These are phyloP conservation scores for Thermoascus crustaceus DNA, from an alignment of 2,329 filamentous ascomycete genomes.

Conservation along the genomic window DNA sequence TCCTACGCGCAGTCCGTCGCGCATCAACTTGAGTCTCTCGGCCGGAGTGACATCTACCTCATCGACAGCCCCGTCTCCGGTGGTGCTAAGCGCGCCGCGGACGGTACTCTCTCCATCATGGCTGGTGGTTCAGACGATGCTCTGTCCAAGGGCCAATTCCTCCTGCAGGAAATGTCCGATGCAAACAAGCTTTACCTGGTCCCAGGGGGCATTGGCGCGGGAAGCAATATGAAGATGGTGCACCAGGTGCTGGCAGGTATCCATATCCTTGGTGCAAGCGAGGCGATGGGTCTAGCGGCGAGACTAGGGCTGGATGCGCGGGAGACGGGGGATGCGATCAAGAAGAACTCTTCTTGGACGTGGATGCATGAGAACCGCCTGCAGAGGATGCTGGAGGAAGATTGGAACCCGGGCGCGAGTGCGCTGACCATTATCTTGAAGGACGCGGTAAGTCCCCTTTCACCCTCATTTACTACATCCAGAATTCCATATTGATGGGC, in stretches of 20 bases:
- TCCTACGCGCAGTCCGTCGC: conserved; percentile 56
- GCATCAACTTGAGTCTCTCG: conserved; percentile 46
- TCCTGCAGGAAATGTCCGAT: conserved; percentile 56
- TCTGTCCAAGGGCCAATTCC: conserved; percentile 47
- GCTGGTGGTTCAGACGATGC: conserved; percentile 53
- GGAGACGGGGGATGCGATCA: conserved; percentile 37
- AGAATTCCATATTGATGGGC: background rate
- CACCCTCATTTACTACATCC: no score
- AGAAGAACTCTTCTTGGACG: conserved; percentile 46
- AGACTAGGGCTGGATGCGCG: conserved; percentile 46
- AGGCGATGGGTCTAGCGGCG: conserved; percentile 53
- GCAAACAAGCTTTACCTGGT: conserved; percentile 54
- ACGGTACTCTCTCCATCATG: conserved; percentile 70
- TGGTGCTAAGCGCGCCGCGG: conserved; percentile 58
- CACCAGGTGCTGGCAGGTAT: conserved; percentile 58
- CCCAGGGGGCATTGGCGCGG: conserved; percentile 51
- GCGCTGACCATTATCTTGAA: conserved; percentile 54
- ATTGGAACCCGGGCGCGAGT: conserved; percentile 49
- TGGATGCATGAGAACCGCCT: conserved; percentile 57
- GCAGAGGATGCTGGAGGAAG: conserved; percentile 46
- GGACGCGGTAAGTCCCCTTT: conserved; percentile 43
- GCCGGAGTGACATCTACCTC: conserved; percentile 55
- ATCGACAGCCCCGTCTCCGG: conserved; percentile 68
- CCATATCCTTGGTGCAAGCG: conserved; percentile 54
- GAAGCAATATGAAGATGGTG: conserved; percentile 55